Evolutionary conservation across 2,329 filamentous ascomycete species (phyloP), one percentile per base, ranked within the genome.

Genomic region (Colletotrichum lindemuthianum): DNA sequence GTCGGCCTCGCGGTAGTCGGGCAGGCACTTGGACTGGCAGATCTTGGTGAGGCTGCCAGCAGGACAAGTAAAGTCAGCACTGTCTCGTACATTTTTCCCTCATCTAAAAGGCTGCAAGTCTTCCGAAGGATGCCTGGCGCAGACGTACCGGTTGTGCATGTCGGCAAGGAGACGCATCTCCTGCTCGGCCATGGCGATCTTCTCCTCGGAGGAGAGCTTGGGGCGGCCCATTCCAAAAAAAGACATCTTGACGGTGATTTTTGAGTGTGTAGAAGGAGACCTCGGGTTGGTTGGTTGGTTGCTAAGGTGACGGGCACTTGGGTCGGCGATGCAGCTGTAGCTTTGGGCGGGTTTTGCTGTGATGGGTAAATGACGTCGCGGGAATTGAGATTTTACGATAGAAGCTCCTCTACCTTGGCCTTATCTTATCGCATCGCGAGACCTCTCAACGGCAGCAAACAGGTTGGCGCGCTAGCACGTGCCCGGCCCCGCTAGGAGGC

Each of bases 151-250:
- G 84, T 93, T 95, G 86, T 97, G 97, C 90, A 98, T 97, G 80
- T 97, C 94, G 68, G 93, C 92, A 72, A 97, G 89, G 85, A 98
- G 94, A 82, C 97, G 96, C 81, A 98, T 93, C 84, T 99, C 96
- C 71, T 93, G 91, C 84, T 99, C 95, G 73, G 96, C 94, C 73
- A 93, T 92, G 73, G 92, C 92, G 78, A 99, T 96, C 87, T 98
- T 99, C 86, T 98, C 92, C 79, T 93, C 94, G 74, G 94, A 97
- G 69, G 93, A 91, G 77, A 94, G 91, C 83, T 97, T 93, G 68
- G 92, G 92, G 61, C 82, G 81, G 69, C 84, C 83, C 71, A 85
- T 77, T 74, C 79, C 79, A 70, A 82, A 74, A 71, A 81, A 80
- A 72, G 76, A 81, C 79, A 82, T 81, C 16, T 70, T 78, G 67